Evolutionary conservation across 176 grass and related monocot genomes (phyloP).

Genomic region (Bolboschoenus planiculmis): DNA sequence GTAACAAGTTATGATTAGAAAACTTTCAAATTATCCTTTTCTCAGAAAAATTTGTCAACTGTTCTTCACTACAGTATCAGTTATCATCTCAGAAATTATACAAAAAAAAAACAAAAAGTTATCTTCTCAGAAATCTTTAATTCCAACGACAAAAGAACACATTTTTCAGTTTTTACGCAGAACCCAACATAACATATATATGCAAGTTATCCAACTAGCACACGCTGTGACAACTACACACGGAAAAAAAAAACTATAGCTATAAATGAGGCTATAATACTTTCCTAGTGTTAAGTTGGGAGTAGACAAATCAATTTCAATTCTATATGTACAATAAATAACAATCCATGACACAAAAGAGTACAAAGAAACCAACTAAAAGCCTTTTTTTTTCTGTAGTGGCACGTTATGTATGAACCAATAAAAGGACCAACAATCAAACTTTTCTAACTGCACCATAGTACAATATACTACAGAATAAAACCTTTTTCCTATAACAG

Average conservation of each 20-base stretch:
- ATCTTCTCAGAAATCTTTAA: no score
- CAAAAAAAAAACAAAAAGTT: no score
- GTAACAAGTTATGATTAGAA: not conserved
- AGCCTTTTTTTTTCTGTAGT: conserved; percentile 9
- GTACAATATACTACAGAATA: conserved; percentile 20
- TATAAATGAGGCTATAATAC: not conserved
- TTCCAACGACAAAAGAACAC: no score
- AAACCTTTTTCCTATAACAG: not conserved
- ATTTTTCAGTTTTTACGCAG: not conserved
- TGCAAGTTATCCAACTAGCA: not conserved
- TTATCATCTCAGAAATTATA: not conserved
- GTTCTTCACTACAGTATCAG: not conserved
- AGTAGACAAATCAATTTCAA: not conserved
- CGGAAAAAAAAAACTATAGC: not conserved
- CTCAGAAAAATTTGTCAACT: not conserved
- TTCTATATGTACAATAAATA: conserved; percentile 7
- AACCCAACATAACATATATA: not conserved
- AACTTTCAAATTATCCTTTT: not conserved
- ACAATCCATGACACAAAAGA: not conserved
- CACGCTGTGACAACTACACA: not conserved
- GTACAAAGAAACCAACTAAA: not conserved
- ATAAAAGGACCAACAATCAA: conserved; percentile 5
- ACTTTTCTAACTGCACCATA: conserved; percentile 20
- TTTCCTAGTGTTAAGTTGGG: not conserved
- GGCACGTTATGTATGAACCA: conserved; percentile 12